Percentiles rank a stretch among this genome's conserved stretches.
Evolutionary conservation across 805 yeast genomes (phyloP).

Genomic region (Grigorovia transvaalensis): DNA sequence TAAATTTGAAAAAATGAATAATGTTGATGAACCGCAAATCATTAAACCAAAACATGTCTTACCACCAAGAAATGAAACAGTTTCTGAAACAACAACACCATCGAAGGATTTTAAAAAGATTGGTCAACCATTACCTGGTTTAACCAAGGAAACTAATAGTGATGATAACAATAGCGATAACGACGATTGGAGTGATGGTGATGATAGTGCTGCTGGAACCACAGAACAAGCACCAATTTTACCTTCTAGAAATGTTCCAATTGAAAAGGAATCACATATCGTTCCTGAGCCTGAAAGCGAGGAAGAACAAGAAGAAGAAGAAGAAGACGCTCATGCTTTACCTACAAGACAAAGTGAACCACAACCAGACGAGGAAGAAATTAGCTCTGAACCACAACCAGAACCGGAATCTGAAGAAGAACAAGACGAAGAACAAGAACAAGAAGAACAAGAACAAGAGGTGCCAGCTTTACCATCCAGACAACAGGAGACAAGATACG

Average conservation of each 20-base stretch:
- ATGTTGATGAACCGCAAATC: conserved; percentile 20
- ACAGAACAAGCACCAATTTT: conserved; percentile 7
- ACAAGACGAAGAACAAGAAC: conserved; percentile 18
- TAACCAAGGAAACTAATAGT: conserved; percentile 15
- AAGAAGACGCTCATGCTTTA: conserved; percentile 18
- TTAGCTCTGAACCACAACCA: conserved; percentile 14
- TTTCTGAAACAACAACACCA: conserved; percentile 6
- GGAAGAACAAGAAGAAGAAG: conserved; percentile 6
- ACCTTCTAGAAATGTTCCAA: conserved; percentile 4
- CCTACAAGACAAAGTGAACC: conserved; percentile 15
- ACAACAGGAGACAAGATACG: conserved; percentile 5
- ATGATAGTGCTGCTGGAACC: conserved; percentile 10
- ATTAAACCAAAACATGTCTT: conserved; percentile 21
- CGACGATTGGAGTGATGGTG: conserved; percentile 20
- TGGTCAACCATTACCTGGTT: conserved; percentile 28
- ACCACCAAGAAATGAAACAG: conserved; percentile 5
- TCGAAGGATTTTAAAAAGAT: conserved; percentile 14
- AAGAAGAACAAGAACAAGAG: conserved; percentile 7
- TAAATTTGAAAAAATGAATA: conserved; percentile 27
- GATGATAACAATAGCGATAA: conserved; percentile 8
- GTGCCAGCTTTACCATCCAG: conserved; percentile 11
- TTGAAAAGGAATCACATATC: background rate
- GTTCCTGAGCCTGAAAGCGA: conserved; percentile 1
- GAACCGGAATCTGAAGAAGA: conserved; percentile 12
- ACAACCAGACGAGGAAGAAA: conserved; percentile 17